phyloP scores from a whole-genome alignment of 768 basidiomycete genomes.

The Rhizopogon sp. region DNA sequence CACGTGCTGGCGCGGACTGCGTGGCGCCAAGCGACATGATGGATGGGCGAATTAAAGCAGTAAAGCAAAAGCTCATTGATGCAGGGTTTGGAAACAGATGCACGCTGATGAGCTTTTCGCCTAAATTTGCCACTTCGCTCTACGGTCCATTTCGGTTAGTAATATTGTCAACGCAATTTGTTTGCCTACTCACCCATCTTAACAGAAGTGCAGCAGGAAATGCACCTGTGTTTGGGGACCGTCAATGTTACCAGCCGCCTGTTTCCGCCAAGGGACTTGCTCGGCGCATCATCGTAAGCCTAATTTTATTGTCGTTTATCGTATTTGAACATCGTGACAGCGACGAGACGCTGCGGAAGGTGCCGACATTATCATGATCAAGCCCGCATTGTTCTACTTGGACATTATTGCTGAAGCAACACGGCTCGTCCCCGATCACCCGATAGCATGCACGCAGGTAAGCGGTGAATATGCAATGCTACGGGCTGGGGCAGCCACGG shows the following conservation, averaged over 20 bases:
- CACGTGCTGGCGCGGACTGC: conserved; percentile 92
- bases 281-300: conserved; percentile 82
- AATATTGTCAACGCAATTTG: too few relatives aligned
- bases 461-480: conserved; percentile 98
- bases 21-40: conserved; percentile 99
- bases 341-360: conserved; percentile 85
- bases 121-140: conserved; percentile 71
- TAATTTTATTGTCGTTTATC: neutral
- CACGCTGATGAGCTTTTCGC: conserved; percentile 93
- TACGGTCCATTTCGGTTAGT: conserved; percentile 65
- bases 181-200: conserved; percentile 75
- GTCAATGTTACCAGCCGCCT: conserved; percentile 97
- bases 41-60: conserved; percentile 89
- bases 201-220: conserved; percentile 98
- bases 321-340: conserved; percentile 34
- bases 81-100: conserved; percentile 82
- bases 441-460: conserved; percentile 93
- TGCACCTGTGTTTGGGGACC: conserved; percentile 88
- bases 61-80: conserved; percentile 72
- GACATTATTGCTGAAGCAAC: conserved; percentile 92
- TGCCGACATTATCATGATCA: conserved; percentile 98
- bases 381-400: conserved; percentile 92
- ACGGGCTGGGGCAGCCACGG: conserved; percentile 85
- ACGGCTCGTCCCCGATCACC: conserved; percentile 48
- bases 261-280: conserved; percentile 85